phyloP scores from a whole-genome alignment of 208 protist genomes.

The Trypanosoma grayi region DNA sequence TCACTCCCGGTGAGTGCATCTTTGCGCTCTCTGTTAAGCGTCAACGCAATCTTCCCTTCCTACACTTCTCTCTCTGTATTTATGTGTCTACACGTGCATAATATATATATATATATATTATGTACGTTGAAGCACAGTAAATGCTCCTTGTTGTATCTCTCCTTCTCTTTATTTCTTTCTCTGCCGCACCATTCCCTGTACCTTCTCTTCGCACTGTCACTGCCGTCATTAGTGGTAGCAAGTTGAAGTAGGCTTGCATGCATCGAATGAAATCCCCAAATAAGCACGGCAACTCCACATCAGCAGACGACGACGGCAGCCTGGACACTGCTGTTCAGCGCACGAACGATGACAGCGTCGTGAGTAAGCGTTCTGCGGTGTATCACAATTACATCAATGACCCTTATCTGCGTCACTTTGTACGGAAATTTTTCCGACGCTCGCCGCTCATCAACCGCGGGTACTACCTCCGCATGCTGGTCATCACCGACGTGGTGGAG shows the following conservation, averaged over 20 bases:
- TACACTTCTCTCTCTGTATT: not conserved
- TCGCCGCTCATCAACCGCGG: slow-evolving; percentile 89
- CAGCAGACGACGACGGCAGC: slow-evolving; percentile 23
- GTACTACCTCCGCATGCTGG: slow-evolving; percentile 86
- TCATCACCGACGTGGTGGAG: slow-evolving; percentile 73
- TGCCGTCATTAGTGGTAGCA: not conserved
- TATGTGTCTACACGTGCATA: slow-evolving; percentile 7
- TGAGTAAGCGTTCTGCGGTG: slow-evolving; percentile 89
- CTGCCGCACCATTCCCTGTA: not conserved
- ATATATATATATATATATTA: too few relatives aligned
- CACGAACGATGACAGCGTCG: slow-evolving; percentile 90
- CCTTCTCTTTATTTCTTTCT: not conserved
- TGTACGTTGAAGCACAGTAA: too few relatives aligned
- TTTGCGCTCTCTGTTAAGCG: too few relatives aligned
- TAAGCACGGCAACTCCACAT: slow-evolving; percentile 29
- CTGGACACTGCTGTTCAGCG: slow-evolving; percentile 81
- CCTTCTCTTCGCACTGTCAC: too few relatives aligned
- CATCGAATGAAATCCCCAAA: slow-evolving; percentile 37
- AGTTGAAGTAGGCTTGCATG: too few relatives aligned
- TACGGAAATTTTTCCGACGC: slow-evolving; percentile 69
- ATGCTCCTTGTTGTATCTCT: not conserved
- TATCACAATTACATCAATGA: slow-evolving; percentile 70
- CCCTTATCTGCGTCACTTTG: slow-evolving; percentile 78
- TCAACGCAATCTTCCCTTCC: slow-evolving; percentile 1
- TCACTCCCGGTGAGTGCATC: too few relatives aligned